A percentile compares a stretch with the other conserved stretches of the same genome.
phyloP scores from a whole-genome alignment of 1,139 yeast species.

The Protomyces macrosporus region DNA sequence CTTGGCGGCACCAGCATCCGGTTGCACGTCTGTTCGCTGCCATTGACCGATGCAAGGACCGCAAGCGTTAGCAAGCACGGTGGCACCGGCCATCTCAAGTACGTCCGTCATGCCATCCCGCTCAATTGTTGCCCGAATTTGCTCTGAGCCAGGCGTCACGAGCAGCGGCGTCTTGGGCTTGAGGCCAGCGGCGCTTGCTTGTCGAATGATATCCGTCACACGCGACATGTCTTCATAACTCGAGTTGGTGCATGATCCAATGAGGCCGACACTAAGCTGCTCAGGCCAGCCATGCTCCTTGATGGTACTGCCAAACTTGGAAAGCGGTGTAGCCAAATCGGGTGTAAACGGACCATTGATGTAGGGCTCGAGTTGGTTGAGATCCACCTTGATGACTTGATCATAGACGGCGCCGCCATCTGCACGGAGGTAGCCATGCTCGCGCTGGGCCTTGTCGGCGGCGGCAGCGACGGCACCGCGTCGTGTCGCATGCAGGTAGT shows the following conservation, averaged over 20 bases:
- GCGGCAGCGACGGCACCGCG: constrained; percentile 76
- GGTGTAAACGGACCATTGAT: constrained; percentile 96
- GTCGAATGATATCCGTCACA: constrained; percentile 78
- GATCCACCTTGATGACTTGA: constrained; percentile 71
- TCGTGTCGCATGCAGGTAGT: constrained; percentile 74
- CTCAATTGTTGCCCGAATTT: constrained; percentile 92
- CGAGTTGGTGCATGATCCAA: constrained; percentile 97
- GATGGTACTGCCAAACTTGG: constrained; percentile 61
- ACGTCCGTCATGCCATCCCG: constrained; percentile 82
- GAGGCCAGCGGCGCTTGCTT: constrained; percentile 78
- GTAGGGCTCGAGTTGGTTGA: constrained; percentile 73
- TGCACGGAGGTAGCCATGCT: constrained; percentile 62
- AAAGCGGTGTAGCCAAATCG: constrained; percentile 81
- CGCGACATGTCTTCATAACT: constrained; percentile 97
- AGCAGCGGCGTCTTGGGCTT: constrained; percentile 89
- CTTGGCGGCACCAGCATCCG: constrained; percentile 10
- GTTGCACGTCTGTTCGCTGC: constrained; percentile 77
- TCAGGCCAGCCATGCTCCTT: constrained; percentile 72
- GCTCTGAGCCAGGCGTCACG: constrained; percentile 98
- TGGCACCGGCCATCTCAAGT: constrained; percentile 79
- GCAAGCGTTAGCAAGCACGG: constrained; percentile 92
- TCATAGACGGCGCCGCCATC: constrained; percentile 82
- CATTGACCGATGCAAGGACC: constrained; percentile 99
- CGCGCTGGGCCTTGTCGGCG: constrained; percentile 60
- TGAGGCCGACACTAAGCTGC: constrained; percentile 77